These are phyloP conservation scores for Colletotrichum acutatum DNA, from an alignment of 2,329 filamentous ascomycete species.

Conservation along the genomic window DNA sequence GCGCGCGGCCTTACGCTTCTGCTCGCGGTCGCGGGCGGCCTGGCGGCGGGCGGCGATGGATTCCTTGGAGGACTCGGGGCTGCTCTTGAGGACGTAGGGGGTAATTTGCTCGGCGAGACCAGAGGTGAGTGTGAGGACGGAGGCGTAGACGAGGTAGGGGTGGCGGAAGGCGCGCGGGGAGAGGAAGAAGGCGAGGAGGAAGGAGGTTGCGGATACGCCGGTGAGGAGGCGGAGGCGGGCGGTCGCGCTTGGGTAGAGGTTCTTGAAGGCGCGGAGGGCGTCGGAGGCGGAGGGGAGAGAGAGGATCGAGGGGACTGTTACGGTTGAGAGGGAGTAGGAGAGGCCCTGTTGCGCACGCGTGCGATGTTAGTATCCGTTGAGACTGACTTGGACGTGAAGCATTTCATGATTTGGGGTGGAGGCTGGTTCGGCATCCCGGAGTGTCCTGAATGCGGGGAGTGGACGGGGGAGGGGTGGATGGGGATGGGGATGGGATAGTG, in stretches of 20 bases:
- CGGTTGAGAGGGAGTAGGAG: conserved; percentile 83
- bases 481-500: conserved; percentile 29
- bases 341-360: conserved; percentile 71
- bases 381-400: neutral
- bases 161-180: conserved; percentile 82
- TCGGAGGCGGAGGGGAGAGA: conserved; percentile 80
- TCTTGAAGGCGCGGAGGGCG: conserved; percentile 77
- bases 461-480: conserved; percentile 7
- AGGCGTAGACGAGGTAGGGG: conserved; percentile 91
- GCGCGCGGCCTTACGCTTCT: conserved; percentile 41
- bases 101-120: conserved; percentile 63
- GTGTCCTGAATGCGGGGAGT: conserved; percentile 22
- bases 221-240: conserved; percentile 75
- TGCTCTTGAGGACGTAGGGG: conserved; percentile 51
- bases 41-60: conserved; percentile 39
- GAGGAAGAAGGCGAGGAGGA: conserved; percentile 81
- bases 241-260: conserved; percentile 71
- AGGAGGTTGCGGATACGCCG: conserved; percentile 74
- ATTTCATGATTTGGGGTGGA: neutral
- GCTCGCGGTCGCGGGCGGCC: conserved; percentile 41
- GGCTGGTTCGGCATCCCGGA: neutral
- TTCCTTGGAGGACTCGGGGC: conserved; percentile 41
- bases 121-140: conserved; percentile 73
- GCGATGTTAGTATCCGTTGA: conserved; percentile 1
- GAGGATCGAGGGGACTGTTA: conserved; percentile 84